Conservation (phyloP, 306 rosid species). For the Cicer chorassanicum region DNA sequence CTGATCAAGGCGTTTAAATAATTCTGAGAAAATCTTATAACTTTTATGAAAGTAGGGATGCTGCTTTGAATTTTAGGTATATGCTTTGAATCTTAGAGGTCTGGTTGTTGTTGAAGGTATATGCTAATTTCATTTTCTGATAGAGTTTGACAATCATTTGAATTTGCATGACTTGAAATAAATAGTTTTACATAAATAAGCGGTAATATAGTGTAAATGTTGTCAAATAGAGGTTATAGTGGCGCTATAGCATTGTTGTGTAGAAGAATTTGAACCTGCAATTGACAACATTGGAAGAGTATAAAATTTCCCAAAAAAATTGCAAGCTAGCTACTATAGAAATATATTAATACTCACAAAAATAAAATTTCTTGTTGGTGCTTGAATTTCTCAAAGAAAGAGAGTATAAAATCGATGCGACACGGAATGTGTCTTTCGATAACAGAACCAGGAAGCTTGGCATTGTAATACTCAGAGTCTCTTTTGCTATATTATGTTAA, state of each 20-base stretch:
- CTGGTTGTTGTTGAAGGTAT: slow-evolving; percentile 10
- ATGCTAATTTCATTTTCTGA: no score
- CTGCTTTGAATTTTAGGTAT: slow-evolving; percentile 6
- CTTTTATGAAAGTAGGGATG: slow-evolving; percentile 3
- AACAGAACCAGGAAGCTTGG: neutral
- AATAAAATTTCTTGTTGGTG: slow-evolving; percentile 4
- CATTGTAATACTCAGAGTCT: slow-evolving; percentile 1
- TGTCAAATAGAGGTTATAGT: no score
- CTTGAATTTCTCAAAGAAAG: slow-evolving; percentile 8
- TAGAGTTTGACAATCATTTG: no score
- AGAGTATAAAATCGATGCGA: slow-evolving; percentile 5
- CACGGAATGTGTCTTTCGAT: slow-evolving; percentile 15
- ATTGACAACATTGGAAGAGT: no score
- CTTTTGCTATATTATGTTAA: slow-evolving; percentile 2
- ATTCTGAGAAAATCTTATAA: no score
- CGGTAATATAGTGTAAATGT: no score
- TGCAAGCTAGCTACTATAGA: slow-evolving; percentile 12
- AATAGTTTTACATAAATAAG: neutral
- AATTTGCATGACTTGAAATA: neutral
- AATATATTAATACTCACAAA: slow-evolving; percentile 7
- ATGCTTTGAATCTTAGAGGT: neutral
- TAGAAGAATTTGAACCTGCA: no score
- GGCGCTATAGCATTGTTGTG: no score
- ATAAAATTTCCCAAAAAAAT: no score
- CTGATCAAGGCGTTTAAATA: no score